A percentile compares a stretch with the other conserved stretches of the same genome.
phyloP scores from a whole-genome alignment of 345 rosid genomes.

The Jatropha curcas region DNA sequence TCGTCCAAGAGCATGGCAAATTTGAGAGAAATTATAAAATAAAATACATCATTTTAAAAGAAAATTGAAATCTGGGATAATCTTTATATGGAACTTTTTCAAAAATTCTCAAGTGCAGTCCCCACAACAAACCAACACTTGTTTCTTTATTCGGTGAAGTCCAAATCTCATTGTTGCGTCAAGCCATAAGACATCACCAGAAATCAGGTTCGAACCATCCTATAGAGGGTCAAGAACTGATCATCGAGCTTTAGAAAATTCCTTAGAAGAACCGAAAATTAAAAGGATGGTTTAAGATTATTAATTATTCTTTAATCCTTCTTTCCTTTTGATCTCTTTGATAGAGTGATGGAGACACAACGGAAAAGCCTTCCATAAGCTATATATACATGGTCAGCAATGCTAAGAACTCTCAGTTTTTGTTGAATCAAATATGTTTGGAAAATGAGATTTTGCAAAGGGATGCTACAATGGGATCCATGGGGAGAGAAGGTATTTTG shows the following conservation, averaged over 20 bases:
- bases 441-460: too few species aligned
- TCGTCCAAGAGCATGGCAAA: not conserved
- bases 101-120: constrained; percentile 91
- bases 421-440: too few species aligned
- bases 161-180: constrained; percentile 88
- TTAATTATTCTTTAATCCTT: constrained; percentile 56
- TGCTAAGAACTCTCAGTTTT: too few species aligned
- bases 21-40: not conserved
- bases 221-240: constrained; percentile 99
- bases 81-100: constrained; percentile 70
- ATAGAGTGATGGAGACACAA: constrained; percentile 43
- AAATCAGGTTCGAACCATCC: constrained; percentile 91
- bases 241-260: constrained; percentile 81
- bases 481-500: too few species aligned
- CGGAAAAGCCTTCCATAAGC: constrained; percentile 99
- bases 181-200: constrained; percentile 96
- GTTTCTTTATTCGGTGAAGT: constrained; percentile 82
- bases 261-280: constrained; percentile 79
- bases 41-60: constrained; percentile 1
- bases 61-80: constrained; percentile 20
- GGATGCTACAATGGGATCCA: too few species aligned
- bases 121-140: constrained; percentile 96
- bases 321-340: constrained; percentile 74
- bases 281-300: constrained; percentile 46
- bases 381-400: constrained; percentile 68